Base-by-base conservation (phyloP, 257 asterid species). In the Catharanthus roseus region DNA sequence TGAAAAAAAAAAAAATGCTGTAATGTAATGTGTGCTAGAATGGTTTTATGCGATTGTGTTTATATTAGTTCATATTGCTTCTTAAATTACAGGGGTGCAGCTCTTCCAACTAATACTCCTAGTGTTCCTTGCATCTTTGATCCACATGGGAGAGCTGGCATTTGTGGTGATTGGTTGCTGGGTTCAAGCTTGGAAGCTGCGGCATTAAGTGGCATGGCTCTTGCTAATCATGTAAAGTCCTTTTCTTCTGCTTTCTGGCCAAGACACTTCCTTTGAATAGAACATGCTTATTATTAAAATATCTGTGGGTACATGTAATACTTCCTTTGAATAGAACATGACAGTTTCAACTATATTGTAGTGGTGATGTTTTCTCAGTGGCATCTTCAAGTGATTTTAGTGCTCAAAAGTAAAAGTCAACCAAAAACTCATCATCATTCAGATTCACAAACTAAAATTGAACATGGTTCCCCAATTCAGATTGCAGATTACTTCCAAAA, bases 131-230 rank as follows among this genome's bases (percentile, higher is more conserved):
- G 96, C 89, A 87, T 93, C 77, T 93, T 93, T 70, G 98, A 93
- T 84, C 92, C 98, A 62, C 86, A 33, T 68, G 98, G 98, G 82
- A 85, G 98, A 77, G 95, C 97, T 61, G 98, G 98, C 78, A 87
- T 93, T 63, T 93, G 98, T 61, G 98, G 98, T 73, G 98, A 93
- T 81, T 93, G 97, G 98, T 85, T 93, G 65, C 71, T 87, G 72
- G 98, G 98, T 26, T 93, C 97, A 68, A 93, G 91, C 79, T 68
- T 93, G 78, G 98, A 93, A 81, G 83, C 95, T 75, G 93, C 98
- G 71, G 97, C 96, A 47, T 81, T 89, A 79, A 93, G 98, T 76
- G 98, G 98, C 80, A 87, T 91, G 80, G 88, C 91, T 80, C 90
- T 93, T 68, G 98, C 97, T 83, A 86, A 93, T 86, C 96, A 89